Base-by-base conservation (phyloP, 1,139 yeast genomes). In the Yamadazyma sp. region DNA sequence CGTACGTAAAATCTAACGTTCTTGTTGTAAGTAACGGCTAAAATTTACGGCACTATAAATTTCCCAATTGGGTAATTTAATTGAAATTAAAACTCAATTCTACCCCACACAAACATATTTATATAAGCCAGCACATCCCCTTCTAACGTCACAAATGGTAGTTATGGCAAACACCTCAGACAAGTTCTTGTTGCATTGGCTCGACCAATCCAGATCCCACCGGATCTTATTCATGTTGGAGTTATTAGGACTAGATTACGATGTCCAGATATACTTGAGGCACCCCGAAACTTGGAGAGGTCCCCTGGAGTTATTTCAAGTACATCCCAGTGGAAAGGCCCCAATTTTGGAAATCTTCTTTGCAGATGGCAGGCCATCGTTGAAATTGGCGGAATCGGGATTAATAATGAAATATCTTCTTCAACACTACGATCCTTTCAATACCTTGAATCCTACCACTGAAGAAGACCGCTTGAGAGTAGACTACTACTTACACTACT, bases 301-400 rank as follows among this genome's bases (percentile, higher is more conserved):
- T 2, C 73, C 74, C 3, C 51, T 57, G 28, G 80, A 70, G 26
- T 57, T 79, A 30, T 69, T 67, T 42, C 64, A 72, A 29, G 67
- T 78, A 8, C 83, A 79, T 47, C 82, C 82, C 4, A 53, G 73
- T 4, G 85, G 84, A 1, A 77, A 76, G 50, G 61, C 78, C 1
- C 86, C 86, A 0, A 54, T 79, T 4, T 54, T 78, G 32, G 78
- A 74, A 39, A 62, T 78, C 14, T 51, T 57, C n/a, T 67, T 60
- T 40, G 68, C 61, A 21, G 75, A 75, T 50, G 80, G 80, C 9
- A 57, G 62, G 29, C 51, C 51, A 5, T 49, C 53, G 8, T 36
- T 64, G 16, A 54, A 57, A 38, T 55, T 76, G 28, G 72, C 70
- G 4, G 82, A 76, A 50, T 64, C 71, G 37, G 81, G 81, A 1